Percentiles rank a stretch among this genome's conserved stretches.
Evolutionary conservation across 2,329 filamentous ascomycete genomes (phyloP).

Genomic region (Sclerotinia trifoliorum): DNA sequence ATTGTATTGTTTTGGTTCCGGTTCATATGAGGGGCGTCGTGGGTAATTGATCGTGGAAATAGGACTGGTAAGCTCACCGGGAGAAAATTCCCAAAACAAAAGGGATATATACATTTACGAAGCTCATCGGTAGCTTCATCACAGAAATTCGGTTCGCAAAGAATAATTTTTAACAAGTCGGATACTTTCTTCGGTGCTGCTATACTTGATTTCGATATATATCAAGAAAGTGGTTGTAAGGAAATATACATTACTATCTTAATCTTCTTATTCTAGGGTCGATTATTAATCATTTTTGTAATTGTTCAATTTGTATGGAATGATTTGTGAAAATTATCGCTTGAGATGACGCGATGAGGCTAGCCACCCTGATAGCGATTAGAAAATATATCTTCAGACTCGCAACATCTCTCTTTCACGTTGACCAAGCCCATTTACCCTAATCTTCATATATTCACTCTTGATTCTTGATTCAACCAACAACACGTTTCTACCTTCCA

Average conservation of each 20-base stretch:
- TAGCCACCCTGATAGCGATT: slow-evolving; percentile 21
- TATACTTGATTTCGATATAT: not conserved
- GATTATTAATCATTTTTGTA: slow-evolving; percentile 24
- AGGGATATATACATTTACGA: not conserved
- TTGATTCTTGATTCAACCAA: not conserved
- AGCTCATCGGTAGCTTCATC: not conserved
- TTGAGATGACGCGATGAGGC: slow-evolving; percentile 22
- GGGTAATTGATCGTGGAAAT: not conserved
- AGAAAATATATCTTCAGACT: slow-evolving; percentile 22
- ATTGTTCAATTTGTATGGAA: slow-evolving; percentile 10
- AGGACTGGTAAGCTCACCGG: not conserved
- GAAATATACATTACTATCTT: not conserved
- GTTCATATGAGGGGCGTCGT: not conserved
- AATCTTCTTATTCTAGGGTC: not conserved
- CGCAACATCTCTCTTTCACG: not conserved
- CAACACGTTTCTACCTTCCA: not conserved
- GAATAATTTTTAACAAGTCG: not conserved
- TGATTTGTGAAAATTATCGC: slow-evolving; percentile 15
- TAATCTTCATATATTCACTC: not conserved
- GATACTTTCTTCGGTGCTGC: not conserved
- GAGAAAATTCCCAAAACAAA: not conserved
- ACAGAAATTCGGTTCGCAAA: not conserved
- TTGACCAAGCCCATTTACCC: not conserved
- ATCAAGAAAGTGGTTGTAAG: not conserved
- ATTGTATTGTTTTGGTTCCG: not conserved